A percentile compares a stretch with the other conserved stretches of the same genome.
phyloP scores from a whole-genome alignment of 225 moss, liverwort and hornwort genomes.

The Bryum argenteum region DNA sequence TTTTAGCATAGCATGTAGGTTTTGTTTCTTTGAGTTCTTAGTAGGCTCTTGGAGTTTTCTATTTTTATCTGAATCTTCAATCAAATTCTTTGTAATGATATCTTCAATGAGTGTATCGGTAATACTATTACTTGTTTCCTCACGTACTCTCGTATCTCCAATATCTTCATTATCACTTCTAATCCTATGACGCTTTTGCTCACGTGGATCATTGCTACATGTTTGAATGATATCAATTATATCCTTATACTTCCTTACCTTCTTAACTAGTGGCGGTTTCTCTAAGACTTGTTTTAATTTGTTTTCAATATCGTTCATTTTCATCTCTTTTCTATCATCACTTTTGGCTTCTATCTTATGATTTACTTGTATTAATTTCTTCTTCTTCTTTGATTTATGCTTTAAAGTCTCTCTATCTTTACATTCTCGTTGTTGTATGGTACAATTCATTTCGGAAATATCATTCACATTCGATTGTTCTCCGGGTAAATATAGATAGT shows the following conservation, averaged over 20 bases:
- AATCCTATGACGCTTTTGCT: background rate
- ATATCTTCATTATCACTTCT: background rate
- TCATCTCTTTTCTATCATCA: background rate
- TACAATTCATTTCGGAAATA: background rate
- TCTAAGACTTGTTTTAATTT: background rate
- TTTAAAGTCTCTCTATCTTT: background rate
- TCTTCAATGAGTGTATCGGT: slow-evolving; percentile 20
- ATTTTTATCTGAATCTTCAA: background rate
- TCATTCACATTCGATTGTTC: slow-evolving; percentile 4
- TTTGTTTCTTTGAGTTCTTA: background rate
- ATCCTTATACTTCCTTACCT: background rate
- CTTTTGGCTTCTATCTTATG: background rate
- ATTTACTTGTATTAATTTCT: background rate
- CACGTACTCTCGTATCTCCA: background rate
- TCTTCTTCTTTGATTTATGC: background rate
- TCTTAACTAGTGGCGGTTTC: background rate
- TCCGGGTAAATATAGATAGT: slow-evolving; percentile 5
- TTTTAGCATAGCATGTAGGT: background rate
- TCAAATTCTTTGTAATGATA: background rate
- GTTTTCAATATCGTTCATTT: background rate
- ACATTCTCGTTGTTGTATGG: background rate
- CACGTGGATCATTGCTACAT: background rate
- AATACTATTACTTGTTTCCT: background rate
- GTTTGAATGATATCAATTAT: background rate
- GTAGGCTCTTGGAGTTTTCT: background rate